These are phyloP conservation scores for Fusarium pininemorale DNA, from an alignment of 2,329 filamentous ascomycete genomes.

Conservation along the genomic window DNA sequence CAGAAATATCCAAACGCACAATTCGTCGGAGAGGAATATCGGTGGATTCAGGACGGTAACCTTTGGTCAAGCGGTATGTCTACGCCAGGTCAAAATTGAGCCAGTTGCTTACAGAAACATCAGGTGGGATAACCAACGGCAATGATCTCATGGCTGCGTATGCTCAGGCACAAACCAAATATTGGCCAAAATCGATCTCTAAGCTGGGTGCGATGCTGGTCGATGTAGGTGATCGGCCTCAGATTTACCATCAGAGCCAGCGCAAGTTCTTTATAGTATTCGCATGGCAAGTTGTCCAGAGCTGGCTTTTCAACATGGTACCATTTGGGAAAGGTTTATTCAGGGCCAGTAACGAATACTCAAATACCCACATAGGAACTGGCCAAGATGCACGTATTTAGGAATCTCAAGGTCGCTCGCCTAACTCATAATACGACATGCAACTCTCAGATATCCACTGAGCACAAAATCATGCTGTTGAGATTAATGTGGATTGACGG, in stretches of 20 bases:
- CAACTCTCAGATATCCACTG: neutral
- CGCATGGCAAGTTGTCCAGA: slow-evolving; percentile 51
- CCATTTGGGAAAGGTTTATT: neutral
- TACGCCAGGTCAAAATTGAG: neutral
- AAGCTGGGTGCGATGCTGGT: slow-evolving; percentile 56
- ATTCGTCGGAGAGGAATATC: slow-evolving; percentile 56
- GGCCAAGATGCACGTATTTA: neutral
- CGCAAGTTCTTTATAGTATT: slow-evolving; percentile 46
- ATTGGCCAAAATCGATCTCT: slow-evolving; percentile 54
- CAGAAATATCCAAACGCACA: slow-evolving; percentile 51
- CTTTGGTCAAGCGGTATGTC: slow-evolving; percentile 63
- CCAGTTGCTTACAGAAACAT: neutral
- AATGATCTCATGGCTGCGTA: slow-evolving; percentile 66
- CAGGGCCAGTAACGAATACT: neutral
- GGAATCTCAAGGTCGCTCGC: neutral
- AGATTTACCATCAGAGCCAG: slow-evolving; percentile 54
- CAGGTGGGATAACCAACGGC: slow-evolving; percentile 65
- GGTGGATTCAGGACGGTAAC: slow-evolving; percentile 63
- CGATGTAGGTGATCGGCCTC: slow-evolving; percentile 59
- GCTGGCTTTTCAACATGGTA: slow-evolving; percentile 29
- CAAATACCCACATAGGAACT: neutral
- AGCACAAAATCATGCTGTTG: neutral
- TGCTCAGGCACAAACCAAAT: slow-evolving; percentile 52
- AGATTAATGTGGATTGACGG: neutral
- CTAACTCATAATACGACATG: neutral